Evolutionary conservation across 805 yeast genomes (phyloP).

Genomic region (Pichia insulana): DNA sequence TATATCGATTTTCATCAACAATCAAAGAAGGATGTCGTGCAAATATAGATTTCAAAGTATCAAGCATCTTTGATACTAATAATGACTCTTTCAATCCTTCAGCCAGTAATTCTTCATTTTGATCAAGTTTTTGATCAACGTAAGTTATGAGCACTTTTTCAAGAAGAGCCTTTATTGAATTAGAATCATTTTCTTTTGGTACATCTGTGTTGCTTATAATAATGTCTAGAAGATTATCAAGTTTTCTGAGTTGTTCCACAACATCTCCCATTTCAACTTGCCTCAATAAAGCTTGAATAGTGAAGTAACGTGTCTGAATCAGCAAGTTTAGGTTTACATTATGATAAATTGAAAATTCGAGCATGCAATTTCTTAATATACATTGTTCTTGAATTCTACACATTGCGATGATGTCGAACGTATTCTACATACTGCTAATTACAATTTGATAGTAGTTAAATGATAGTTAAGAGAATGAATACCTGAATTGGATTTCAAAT

Average conservation of each 20-base stretch:
- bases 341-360: too few species aligned
- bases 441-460: too few species aligned
- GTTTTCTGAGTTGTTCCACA: slow-evolving; percentile 18
- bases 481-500: too few species aligned
- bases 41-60: slow-evolving; percentile 19
- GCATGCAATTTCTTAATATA: too few species aligned
- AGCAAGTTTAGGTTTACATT: too few species aligned
- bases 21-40: slow-evolving; percentile 20
- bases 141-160: slow-evolving; percentile 24
- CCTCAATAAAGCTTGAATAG: too few species aligned
- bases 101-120: slow-evolving; percentile 9
- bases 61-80: slow-evolving; percentile 20
- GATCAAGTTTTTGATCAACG: slow-evolving; percentile 14
- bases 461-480: too few species aligned
- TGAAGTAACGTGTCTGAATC: too few species aligned
- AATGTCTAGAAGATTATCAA: slow-evolving; percentile 23
- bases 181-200: slow-evolving; percentile 20
- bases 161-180: slow-evolving; percentile 24
- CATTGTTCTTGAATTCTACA: too few species aligned
- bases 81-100: neutral
- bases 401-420: too few species aligned
- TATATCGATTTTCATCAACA: slow-evolving; percentile 13
- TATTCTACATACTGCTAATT: too few species aligned
- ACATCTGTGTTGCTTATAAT: slow-evolving; percentile 20
- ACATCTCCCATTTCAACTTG: neutral